These are phyloP conservation scores for Mycena galopus DNA, from an alignment of 768 basidiomycete genomes.

Conservation along the genomic window DNA sequence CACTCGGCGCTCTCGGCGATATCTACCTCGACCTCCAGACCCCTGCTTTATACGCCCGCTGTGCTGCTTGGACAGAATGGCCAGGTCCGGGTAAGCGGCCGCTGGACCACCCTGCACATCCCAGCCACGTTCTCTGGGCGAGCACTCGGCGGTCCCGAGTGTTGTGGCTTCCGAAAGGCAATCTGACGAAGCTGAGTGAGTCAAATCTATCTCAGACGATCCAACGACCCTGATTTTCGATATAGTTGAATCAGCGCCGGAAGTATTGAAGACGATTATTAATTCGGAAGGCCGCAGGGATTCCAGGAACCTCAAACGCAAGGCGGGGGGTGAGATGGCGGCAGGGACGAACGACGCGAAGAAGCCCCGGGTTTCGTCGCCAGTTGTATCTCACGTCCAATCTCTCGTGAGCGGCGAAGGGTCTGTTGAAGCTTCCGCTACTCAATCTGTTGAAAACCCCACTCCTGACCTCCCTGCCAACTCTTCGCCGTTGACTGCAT, in stretches of 20 bases:
- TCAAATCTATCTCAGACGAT: neutral
- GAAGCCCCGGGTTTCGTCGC: slow-evolving; percentile 2
- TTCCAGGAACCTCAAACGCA: slow-evolving; percentile 18
- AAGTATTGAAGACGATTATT: slow-evolving; percentile 8
- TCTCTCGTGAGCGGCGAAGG: too few species aligned
- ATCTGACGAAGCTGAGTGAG: slow-evolving; percentile 10
- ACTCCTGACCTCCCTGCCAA: too few species aligned
- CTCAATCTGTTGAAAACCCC: too few species aligned
- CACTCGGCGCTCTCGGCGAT: slow-evolving; percentile 21
- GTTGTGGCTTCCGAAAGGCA: neutral
- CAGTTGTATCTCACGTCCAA: too few species aligned
- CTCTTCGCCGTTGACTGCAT: too few species aligned
- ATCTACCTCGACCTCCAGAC: slow-evolving; percentile 22
- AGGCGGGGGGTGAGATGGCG: neutral
- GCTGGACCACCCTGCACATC: slow-evolving; percentile 1
- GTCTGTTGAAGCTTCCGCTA: too few species aligned
- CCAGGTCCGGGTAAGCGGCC: slow-evolving; percentile 9
- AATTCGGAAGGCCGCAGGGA: slow-evolving; percentile 6
- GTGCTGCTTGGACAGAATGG: slow-evolving; percentile 13
- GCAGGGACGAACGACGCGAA: slow-evolving; percentile 4
- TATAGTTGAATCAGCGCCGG: slow-evolving; percentile 9
- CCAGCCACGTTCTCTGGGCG: slow-evolving; percentile 17
- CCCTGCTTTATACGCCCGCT: slow-evolving; percentile 12
- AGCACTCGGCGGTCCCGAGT: neutral
- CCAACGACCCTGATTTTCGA: neutral